Evolutionary conservation across 2,329 filamentous ascomycete genomes (phyloP), one percentile per base, ranked within the genome.

Genomic region (Epichloe hybrida): DNA sequence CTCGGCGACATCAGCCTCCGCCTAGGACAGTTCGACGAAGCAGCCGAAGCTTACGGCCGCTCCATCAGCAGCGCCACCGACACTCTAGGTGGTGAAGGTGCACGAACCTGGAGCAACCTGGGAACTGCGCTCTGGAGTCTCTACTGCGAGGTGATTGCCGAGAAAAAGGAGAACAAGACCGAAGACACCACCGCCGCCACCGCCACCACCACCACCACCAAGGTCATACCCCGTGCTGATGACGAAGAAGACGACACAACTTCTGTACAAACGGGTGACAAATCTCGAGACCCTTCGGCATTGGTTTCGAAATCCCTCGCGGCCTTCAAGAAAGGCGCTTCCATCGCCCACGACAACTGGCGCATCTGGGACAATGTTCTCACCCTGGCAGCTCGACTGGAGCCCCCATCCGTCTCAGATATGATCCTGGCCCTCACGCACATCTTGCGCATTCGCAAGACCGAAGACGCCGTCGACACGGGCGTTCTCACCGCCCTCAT

Each of bases 301-400:
- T 73, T 87, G 49, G 76, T 89, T 2, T 71, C 76, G 0, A 88
- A 95, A 62, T 83, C 93, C 0, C 77, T 98, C 1, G 73, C 79
- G 5, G 91, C 93, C 0, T 88, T 95, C 66, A 93, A 95, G 63
- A 84, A 86, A 55, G 93, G 90, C 9, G 88, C 90, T 0, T 77
- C 79, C 4, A 78, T 95, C 23, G 88, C 94, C 48, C 79, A 88
- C 65, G 83, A 89, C 59, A 91, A 91, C 69, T 87, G 85, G 77
- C 83, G 88, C 58, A 96, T 98, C 65, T 97, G 91, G 91, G 88
- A 95, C 63, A 98, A 98, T 60, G 84, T 97, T 15, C 79, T 98
- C 52, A 93, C 89, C 0, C 83, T 97, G 21, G 85, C 87, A 0
- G 80, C 86, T 0, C 86, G 88, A 2, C 77, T 93, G 31, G 76